These are phyloP conservation scores for Yamadazyma ubonensis DNA, from an alignment of 805 yeast species.

Conservation along the genomic window DNA sequence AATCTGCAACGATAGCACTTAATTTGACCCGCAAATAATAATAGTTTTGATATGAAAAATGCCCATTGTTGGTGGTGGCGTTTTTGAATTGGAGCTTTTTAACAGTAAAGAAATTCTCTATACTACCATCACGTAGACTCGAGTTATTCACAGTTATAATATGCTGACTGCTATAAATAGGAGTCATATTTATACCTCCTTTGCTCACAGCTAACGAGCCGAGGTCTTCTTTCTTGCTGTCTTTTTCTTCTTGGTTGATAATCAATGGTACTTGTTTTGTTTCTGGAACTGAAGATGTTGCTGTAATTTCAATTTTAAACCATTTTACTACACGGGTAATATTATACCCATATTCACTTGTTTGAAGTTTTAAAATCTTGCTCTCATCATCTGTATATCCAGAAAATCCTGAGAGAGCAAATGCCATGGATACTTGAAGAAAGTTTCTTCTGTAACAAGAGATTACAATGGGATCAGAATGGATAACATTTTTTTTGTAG, in stretches of 20 bases:
- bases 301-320: slow-evolving; percentile 38
- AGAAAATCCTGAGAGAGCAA: slow-evolving; percentile 28
- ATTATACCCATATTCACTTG: slow-evolving; percentile 36
- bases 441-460: slow-evolving; percentile 47
- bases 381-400: slow-evolving; percentile 16
- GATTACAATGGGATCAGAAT: slow-evolving; percentile 35
- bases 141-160: slow-evolving; percentile 28
- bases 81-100: slow-evolving; percentile 48
- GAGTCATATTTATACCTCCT: slow-evolving; percentile 13
- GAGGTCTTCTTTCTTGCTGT: slow-evolving; percentile 8
- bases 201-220: slow-evolving; percentile 1
- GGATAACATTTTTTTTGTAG: slow-evolving; percentile 11
- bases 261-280: slow-evolving; percentile 31
- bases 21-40: slow-evolving; percentile 38
- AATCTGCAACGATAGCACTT: slow-evolving; percentile 38
- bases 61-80: slow-evolving; percentile 54
- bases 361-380: slow-evolving; percentile 31
- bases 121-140: slow-evolving; percentile 19
- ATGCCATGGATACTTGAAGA: slow-evolving; percentile 33
- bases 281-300: slow-evolving; percentile 32
- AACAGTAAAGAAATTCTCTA: slow-evolving; percentile 33
- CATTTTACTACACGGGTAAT: slow-evolving; percentile 37
- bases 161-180: slow-evolving; percentile 23
- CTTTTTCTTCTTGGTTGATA: slow-evolving; percentile 23
- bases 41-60: slow-evolving; percentile 45